phyloP scores from a whole-genome alignment of 176 grass and related monocot species.

The Thalia dealbata region DNA sequence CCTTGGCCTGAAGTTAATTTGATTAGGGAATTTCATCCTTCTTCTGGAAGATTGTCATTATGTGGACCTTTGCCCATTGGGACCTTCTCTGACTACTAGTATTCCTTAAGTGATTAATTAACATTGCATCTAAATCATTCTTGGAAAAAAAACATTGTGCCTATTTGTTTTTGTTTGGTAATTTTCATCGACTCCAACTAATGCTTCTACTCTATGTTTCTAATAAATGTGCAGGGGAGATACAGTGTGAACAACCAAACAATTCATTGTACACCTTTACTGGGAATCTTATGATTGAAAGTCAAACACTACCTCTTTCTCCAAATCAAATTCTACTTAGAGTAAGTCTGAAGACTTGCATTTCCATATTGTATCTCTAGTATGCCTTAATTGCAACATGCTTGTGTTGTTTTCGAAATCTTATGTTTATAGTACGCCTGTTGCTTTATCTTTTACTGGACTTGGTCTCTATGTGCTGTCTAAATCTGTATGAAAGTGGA shows the following conservation, averaged over 20 bases:
- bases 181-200: not conserved
- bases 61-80: no score
- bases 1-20: no score
- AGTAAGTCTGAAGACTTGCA: slow-evolving; percentile 31
- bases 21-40: no score
- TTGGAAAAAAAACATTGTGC: not conserved
- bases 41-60: no score
- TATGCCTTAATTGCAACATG: not conserved
- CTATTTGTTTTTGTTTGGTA: not conserved
- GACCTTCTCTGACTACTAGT: not conserved
- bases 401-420: not conserved
- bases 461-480: not conserved
- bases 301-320: slow-evolving; percentile 78
- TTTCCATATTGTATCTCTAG: slow-evolving; percentile 1
- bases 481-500: no score
- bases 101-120: not conserved
- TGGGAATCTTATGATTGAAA: slow-evolving; percentile 81
- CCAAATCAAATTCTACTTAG: slow-evolving; percentile 85
- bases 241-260: slow-evolving; percentile 97
- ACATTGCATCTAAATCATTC: no score
- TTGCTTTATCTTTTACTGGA: not conserved
- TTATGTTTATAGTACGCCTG: not conserved
- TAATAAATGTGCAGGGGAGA: slow-evolving; percentile 53
- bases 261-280: slow-evolving; percentile 98
- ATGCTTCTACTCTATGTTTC: slow-evolving; percentile 1